phyloP scores from a whole-genome alignment of 352 stramenopile species.

The Phytophthora cajani region DNA sequence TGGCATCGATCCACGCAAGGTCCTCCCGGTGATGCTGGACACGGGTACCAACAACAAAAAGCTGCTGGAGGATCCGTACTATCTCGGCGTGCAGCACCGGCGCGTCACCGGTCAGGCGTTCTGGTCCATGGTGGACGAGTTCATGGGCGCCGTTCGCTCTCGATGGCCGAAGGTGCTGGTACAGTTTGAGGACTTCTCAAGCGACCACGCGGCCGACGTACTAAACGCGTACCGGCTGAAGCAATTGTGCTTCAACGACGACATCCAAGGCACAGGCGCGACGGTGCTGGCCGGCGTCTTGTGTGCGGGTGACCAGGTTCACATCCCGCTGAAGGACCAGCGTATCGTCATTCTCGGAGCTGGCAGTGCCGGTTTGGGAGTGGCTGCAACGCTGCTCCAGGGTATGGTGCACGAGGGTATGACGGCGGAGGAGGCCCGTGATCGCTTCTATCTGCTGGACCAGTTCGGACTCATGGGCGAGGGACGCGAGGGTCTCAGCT shows the following conservation, averaged over 20 bases:
- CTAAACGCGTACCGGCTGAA: conserved; percentile 95
- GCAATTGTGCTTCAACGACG: conserved; percentile 97
- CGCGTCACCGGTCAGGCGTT: conserved; percentile 92
- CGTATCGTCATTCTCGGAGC: conserved; percentile 95
- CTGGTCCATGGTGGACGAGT: conserved; percentile 96
- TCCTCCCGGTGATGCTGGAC: conserved; percentile 96
- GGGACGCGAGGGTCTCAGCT: conserved; percentile 57
- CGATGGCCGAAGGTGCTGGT: conserved; percentile 95
- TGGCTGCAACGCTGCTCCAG: conserved; percentile 89
- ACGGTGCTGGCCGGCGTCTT: conserved; percentile 92
- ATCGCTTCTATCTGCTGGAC: conserved; percentile 84
- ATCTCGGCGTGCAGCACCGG: conserved; percentile 91
- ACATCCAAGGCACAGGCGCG: conserved; percentile 98
- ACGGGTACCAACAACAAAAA: conserved; percentile 97
- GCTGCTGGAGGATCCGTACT: conserved; percentile 94
- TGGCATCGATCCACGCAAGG: conserved; percentile 94
- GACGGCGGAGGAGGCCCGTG: conserved; percentile 66
- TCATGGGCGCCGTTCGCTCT: conserved; percentile 81
- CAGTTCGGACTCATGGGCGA: conserved; percentile 73
- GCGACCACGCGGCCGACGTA: conserved; percentile 86
- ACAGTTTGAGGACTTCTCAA: conserved; percentile 98
- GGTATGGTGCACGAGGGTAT: conserved; percentile 92
- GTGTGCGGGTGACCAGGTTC: conserved; percentile 66
- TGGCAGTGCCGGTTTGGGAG: conserved; percentile 93
- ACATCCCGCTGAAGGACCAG: conserved; percentile 91